These are phyloP conservation scores for Styphnolobium japonicum DNA, from an alignment of 306 rosid species.

Conservation along the genomic window DNA sequence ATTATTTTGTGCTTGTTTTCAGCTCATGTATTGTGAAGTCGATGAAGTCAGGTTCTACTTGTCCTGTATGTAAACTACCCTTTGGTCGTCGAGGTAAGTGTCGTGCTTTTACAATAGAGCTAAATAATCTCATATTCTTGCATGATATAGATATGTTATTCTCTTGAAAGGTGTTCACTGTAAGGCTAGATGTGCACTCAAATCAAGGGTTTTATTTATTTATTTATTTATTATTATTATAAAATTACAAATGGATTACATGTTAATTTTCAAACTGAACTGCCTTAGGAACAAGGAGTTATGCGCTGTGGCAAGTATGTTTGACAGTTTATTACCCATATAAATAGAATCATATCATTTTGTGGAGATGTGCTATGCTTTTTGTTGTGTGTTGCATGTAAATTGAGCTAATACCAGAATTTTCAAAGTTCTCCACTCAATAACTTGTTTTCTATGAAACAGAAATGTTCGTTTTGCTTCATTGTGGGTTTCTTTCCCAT, in stretches of 20 bases:
- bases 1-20: slow-evolving; percentile 16
- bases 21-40: slow-evolving; percentile 70
- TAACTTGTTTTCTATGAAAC: not conserved
- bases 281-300: too few relatives aligned
- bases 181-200: not conserved
- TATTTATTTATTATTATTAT: too few relatives aligned
- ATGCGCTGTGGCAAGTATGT: too few relatives aligned
- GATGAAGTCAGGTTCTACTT: slow-evolving; percentile 67
- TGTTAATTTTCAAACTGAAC: too few relatives aligned
- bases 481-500: not conserved
- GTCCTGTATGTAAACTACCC: slow-evolving; percentile 91
- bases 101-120: not conserved
- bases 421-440: not conserved
- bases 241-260: too few relatives aligned
- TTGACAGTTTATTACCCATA: not conserved
- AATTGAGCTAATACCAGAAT: not conserved
- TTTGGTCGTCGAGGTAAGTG: slow-evolving; percentile 71
- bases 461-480: not conserved
- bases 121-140: not conserved
- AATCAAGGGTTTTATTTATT: not conserved
- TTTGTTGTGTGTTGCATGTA: not conserved
- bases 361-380: not conserved
- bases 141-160: not conserved
- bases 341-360: not conserved
- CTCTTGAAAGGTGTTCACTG: not conserved